Conservation (phyloP, 116 monocot genomes). For the Dioscorea cayenensis region DNA sequence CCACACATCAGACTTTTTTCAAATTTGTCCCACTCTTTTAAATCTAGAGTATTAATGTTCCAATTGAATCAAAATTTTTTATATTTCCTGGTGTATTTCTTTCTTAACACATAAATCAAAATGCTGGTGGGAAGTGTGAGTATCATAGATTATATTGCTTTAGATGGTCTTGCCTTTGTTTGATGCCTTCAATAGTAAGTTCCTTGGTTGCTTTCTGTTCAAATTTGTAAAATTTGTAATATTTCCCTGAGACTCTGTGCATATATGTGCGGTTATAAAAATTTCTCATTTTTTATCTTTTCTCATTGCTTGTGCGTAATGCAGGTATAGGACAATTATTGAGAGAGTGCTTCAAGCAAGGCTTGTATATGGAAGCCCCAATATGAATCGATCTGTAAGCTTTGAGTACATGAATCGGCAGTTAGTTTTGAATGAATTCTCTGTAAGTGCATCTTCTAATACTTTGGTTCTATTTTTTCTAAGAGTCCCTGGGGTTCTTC, state of each 20-base stretch:
- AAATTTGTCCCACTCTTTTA: not conserved
- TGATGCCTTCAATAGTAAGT: no score
- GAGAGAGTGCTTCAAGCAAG: slow-evolving; percentile 86
- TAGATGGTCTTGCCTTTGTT: not conserved
- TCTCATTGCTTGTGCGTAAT: slow-evolving; percentile 8
- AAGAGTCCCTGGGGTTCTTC: not conserved
- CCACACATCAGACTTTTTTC: not conserved
- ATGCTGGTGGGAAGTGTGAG: not conserved
- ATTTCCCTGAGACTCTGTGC: no score
- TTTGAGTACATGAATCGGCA: slow-evolving; percentile 99
- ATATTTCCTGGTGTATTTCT: no score
- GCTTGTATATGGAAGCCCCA: slow-evolving; percentile 96
- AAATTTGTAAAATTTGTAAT: no score
- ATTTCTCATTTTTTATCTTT: not conserved
- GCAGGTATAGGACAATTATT: slow-evolving; percentile 90
- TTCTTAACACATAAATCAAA: not conserved
- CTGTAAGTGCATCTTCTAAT: slow-evolving; percentile 41
- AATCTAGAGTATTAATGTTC: not conserved
- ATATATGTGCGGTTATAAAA: not conserved
- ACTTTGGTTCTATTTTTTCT: not conserved
- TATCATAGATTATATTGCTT: not conserved
- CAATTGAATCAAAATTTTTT: no score
- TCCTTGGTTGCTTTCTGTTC: no score
- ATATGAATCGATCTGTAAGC: slow-evolving; percentile 96
- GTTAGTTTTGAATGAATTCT: slow-evolving; percentile 98